Percentiles rank a stretch among this genome's conserved stretches.
These are phyloP conservation scores for Astrocystis sublimbata DNA, from an alignment of 495 filamentous ascomycete genomes.

Conservation along the genomic window DNA sequence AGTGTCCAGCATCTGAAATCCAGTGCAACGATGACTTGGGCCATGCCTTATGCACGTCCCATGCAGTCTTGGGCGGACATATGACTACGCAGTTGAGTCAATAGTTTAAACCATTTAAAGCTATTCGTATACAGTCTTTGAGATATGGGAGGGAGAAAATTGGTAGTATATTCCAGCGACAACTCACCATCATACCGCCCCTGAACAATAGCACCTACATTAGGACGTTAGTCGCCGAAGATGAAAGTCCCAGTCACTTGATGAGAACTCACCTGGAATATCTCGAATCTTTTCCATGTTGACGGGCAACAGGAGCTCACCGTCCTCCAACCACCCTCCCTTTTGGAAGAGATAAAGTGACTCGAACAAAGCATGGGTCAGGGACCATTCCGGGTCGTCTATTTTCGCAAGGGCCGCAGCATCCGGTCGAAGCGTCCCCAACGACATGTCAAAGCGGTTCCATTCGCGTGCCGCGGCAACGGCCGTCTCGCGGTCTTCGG, in stretches of 20 bases:
- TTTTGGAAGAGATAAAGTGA: slow-evolving; percentile 44
- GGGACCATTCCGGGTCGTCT: slow-evolving; percentile 38
- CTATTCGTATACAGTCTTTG: too few relatives aligned
- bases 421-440: slow-evolving; percentile 31
- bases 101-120: too few relatives aligned
- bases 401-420: slow-evolving; percentile 24
- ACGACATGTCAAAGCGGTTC: slow-evolving; percentile 42
- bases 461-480: slow-evolving; percentile 32
- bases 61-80: slow-evolving; percentile 43
- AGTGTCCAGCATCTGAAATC: slow-evolving; percentile 40
- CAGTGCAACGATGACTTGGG: slow-evolving; percentile 39
- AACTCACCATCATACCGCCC: slow-evolving; percentile 49
- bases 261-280: slow-evolving; percentile 37
- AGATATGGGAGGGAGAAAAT: too few relatives aligned
- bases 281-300: slow-evolving; percentile 42
- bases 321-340: slow-evolving; percentile 38
- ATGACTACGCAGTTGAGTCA: too few relatives aligned
- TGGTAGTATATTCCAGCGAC: too few relatives aligned
- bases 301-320: slow-evolving; percentile 35
- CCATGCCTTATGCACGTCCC: slow-evolving; percentile 43
- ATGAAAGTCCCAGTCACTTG: not conserved
- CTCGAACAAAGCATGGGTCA: slow-evolving; percentile 42
- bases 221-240: not conserved
- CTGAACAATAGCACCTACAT: slow-evolving; percentile 38
- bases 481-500: slow-evolving; percentile 25